These are phyloP conservation scores for Monosporascus cannonballus DNA, from an alignment of 2,329 filamentous ascomycete genomes.

Conservation along the genomic window DNA sequence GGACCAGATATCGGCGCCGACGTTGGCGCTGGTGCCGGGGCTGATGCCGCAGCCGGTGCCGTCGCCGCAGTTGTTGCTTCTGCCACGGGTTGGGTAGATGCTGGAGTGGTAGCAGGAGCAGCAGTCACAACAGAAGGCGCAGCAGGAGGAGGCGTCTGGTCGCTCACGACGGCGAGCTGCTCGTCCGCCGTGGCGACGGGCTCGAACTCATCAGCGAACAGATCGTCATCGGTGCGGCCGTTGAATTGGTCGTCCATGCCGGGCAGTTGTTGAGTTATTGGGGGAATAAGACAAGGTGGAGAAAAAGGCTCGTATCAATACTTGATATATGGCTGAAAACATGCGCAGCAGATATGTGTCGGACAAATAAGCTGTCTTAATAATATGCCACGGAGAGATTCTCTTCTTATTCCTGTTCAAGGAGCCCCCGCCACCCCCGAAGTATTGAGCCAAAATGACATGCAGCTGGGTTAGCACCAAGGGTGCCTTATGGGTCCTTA, in stretches of 20 bases:
- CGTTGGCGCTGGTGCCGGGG: slow-evolving; percentile 7
- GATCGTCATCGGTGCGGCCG: slow-evolving; percentile 55
- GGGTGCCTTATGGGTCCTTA: too few relatives aligned
- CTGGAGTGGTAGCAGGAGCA: slow-evolving; percentile 6
- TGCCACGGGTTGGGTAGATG: slow-evolving; percentile 1
- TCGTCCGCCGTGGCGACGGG: slow-evolving; percentile 32
- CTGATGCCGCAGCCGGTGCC: slow-evolving; percentile 6
- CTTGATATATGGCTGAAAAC: too few relatives aligned
- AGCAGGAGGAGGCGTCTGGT: background rate
- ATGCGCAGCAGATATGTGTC: too few relatives aligned
- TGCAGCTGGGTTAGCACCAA: too few relatives aligned
- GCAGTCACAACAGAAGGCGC: slow-evolving; percentile 3
- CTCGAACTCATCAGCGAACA: slow-evolving; percentile 58
- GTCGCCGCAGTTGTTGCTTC: slow-evolving; percentile 6
- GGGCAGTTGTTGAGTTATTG: background rate
- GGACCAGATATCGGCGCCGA: slow-evolving; percentile 6
- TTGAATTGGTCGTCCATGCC: slow-evolving; percentile 56
- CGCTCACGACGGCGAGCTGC: slow-evolving; percentile 5
- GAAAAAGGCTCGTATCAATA: background rate
- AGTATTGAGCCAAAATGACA: too few relatives aligned
- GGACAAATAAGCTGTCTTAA: too few relatives aligned
- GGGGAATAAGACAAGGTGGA: background rate
- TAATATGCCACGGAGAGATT: too few relatives aligned
- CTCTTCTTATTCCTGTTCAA: too few relatives aligned
- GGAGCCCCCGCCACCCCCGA: too few relatives aligned